These are phyloP conservation scores for Pseudocercospora fijiensis DNA, from an alignment of 2,329 filamentous ascomycete genomes.

Conservation along the genomic window DNA sequence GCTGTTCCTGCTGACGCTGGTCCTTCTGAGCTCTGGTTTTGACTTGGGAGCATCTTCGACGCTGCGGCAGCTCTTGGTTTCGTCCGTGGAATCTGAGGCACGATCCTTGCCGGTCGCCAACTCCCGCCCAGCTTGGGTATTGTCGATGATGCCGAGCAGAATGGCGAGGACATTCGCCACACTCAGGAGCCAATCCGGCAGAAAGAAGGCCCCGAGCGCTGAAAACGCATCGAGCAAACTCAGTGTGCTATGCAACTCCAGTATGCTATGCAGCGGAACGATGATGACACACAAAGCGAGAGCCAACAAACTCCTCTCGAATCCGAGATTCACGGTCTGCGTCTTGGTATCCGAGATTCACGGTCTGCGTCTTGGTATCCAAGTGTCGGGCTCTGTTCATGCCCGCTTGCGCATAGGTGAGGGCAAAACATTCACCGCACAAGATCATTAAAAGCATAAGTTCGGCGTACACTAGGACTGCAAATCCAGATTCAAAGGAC, in stretches of 20 bases:
- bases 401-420: neutral
- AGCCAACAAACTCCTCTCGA: neutral
- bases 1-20: neutral
- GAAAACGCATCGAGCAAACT: neutral
- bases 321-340: neutral
- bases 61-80: neutral
- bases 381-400: too few relatives aligned
- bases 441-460: neutral
- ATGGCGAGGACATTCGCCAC: neutral
- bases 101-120: neutral
- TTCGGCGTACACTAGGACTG: neutral
- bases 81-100: neutral
- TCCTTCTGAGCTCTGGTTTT: neutral
- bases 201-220: neutral
- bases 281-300: neutral
- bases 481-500: neutral
- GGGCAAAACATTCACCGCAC: neutral
- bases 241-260: neutral
- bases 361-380: neutral
- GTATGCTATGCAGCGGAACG: neutral
- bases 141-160: neutral
- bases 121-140: neutral
- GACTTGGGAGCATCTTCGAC: neutral
- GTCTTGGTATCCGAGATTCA: neutral
- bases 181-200: neutral